phyloP scores from a whole-genome alignment of 176 grass and related monocot species.

The Rhynchospora pubera region DNA sequence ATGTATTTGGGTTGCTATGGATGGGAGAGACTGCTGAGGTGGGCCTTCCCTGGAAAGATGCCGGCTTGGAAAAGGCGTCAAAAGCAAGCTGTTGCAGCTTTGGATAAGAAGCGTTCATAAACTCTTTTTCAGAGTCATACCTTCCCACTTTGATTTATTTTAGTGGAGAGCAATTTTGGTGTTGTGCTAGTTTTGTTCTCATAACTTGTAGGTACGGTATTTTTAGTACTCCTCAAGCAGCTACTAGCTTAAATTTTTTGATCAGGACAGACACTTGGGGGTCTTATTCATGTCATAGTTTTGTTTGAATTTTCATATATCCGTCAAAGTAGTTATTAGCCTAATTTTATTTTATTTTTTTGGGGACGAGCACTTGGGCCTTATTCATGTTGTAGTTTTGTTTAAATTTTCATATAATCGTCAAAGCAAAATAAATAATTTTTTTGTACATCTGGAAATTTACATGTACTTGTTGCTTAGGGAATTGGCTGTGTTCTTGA shows the following conservation, averaged over 20 bases:
- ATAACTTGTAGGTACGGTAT: background rate
- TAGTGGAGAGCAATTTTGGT: conserved; percentile 8
- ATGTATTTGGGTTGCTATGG: conserved; percentile 92
- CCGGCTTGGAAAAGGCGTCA: conserved; percentile 76
- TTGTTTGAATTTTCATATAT: background rate
- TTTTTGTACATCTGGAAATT: background rate
- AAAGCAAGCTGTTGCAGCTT: conserved; percentile 50
- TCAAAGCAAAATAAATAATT: background rate
- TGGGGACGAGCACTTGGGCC: background rate
- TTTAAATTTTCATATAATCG: background rate
- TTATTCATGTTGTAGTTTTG: conserved; percentile 14
- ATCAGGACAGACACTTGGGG: background rate
- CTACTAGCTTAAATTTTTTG: conserved; percentile 10
- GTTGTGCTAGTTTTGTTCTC: background rate
- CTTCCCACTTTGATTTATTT: conserved; percentile 12
- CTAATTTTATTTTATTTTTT: conserved; percentile 4
- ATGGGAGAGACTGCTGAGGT: conserved; percentile 86
- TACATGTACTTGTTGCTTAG: background rate
- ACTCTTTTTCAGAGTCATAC: background rate
- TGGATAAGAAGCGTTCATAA: conserved; percentile 72
- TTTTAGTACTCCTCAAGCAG: background rate
- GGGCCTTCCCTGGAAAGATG: conserved; percentile 80
- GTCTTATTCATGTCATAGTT: background rate
- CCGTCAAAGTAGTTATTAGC: background rate
- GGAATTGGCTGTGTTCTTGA: no score